Conservation (phyloP, 169 alveolate genomes). For the Plasmodium cynomolgi region DNA sequence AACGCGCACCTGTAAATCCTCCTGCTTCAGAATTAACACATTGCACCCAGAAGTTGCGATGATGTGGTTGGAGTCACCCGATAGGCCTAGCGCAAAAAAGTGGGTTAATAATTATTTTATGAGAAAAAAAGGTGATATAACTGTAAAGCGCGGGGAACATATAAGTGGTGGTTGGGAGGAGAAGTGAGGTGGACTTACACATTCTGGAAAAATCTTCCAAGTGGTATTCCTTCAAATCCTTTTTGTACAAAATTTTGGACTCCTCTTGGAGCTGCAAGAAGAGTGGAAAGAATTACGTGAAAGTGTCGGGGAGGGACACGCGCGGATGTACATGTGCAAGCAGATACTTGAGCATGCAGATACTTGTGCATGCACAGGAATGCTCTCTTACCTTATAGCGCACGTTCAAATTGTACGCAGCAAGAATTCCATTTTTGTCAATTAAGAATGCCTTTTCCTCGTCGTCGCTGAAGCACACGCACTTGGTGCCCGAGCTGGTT, state of each 20-base stretch:
- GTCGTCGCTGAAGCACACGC: constrained; percentile 21
- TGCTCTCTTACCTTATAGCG: constrained; percentile 26
- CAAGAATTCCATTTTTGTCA: constrained; percentile 28
- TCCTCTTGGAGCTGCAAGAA: constrained; percentile 38
- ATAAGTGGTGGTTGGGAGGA: not conserved
- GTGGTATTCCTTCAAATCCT: constrained; percentile 12
- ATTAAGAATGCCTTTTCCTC: constrained; percentile 28
- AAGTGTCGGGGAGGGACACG: not conserved
- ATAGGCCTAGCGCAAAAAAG: constrained; percentile 5
- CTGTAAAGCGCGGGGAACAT: not conserved
- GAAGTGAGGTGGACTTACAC: not conserved
- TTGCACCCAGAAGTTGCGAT: constrained; percentile 14
- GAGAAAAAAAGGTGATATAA: not conserved
- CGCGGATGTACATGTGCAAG: not conserved
- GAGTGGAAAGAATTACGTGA: not conserved
- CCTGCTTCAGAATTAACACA: constrained; percentile 42
- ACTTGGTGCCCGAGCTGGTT: constrained; percentile 31
- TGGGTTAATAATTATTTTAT: not conserved
- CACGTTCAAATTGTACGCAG: constrained; percentile 20
- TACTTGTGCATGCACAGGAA: not conserved
- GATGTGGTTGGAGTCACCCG: constrained; percentile 27
- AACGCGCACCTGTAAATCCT: constrained; percentile 3
- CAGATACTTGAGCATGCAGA: not conserved
- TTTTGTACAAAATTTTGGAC: constrained; percentile 35
- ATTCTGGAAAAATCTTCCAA: constrained; percentile 35